Evolutionary conservation across 169 alveolate genomes (phyloP).

Genomic region (Perkinsus olseni): DNA sequence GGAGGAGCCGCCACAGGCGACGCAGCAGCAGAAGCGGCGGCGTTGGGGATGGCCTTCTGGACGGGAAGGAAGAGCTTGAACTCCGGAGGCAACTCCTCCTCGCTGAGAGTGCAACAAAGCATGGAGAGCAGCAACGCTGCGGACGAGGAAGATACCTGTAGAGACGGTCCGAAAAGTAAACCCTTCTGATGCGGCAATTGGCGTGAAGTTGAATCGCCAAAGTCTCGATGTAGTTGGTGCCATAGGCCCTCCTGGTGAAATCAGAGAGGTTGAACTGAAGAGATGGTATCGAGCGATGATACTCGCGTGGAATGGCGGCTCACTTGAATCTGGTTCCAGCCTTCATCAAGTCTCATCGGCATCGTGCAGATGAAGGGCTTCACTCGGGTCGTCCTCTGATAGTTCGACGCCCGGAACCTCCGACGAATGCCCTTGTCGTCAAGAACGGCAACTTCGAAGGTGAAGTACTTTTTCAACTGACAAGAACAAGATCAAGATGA

Average conservation of each 20-base stretch:
- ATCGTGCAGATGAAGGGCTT: conserved; percentile 92
- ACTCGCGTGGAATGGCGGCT: neutral
- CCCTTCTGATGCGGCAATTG: conserved; percentile 89
- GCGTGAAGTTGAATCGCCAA: conserved; percentile 89
- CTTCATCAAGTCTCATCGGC: conserved; percentile 97
- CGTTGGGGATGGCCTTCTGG: neutral
- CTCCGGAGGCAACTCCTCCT: conserved; percentile 64
- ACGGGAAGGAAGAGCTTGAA: conserved; percentile 48
- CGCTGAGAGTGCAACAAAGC: too few species aligned
- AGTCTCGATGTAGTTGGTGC: conserved; percentile 91
- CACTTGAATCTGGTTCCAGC: conserved; percentile 82
- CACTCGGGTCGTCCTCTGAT: conserved; percentile 87
- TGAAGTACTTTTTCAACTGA: conserved; percentile 86
- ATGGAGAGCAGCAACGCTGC: conserved; percentile 16
- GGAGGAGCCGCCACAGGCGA: neutral
- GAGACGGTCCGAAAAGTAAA: conserved; percentile 87
- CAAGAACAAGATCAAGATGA: neutral
- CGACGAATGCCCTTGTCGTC: conserved; percentile 92
- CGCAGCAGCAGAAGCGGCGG: neutral
- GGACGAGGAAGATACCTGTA: conserved; percentile 42
- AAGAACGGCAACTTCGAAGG: conserved; percentile 89
- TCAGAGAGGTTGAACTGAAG: conserved; percentile 85
- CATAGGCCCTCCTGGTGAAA: conserved; percentile 93
- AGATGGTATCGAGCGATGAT: neutral
- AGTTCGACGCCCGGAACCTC: conserved; percentile 91